Conservation (phyloP, 2,329 filamentous ascomycete genomes). For the Lachnellula hyalina region DNA sequence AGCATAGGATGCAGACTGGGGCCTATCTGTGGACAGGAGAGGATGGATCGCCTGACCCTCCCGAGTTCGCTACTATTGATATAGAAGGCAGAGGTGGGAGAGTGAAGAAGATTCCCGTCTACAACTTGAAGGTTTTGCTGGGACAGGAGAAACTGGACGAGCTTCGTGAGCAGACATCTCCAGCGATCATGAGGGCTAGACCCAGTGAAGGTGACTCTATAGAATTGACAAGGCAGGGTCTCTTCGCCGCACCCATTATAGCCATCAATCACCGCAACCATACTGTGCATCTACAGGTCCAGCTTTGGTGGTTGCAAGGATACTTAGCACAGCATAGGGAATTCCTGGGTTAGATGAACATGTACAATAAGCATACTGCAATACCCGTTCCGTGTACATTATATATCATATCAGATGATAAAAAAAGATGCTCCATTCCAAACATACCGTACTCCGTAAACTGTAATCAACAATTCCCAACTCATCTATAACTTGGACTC, state of each 20-base stretch:
- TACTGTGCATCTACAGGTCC: conserved; percentile 42
- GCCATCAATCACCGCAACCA: conserved; percentile 37
- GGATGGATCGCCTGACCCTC: conserved; percentile 21
- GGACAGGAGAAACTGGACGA: conserved; percentile 41
- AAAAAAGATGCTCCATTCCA: not conserved
- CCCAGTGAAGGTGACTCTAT: conserved; percentile 18
- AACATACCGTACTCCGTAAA: not conserved
- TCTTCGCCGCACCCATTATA: conserved; percentile 25
- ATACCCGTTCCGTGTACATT: not conserved
- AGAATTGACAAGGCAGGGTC: not conserved
- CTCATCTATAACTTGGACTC: conserved; percentile 18
- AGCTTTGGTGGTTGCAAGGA: conserved; percentile 55
- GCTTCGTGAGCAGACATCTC: conserved; percentile 31
- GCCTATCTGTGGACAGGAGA: conserved; percentile 25
- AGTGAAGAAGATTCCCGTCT: conserved; percentile 41
- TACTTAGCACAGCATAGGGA: conserved; percentile 36
- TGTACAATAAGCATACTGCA: conserved; percentile 8
- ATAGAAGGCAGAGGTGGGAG: conserved; percentile 22
- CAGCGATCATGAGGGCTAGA: too few species aligned
- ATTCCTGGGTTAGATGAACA: not conserved
- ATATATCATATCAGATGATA: too few species aligned
- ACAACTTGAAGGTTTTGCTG: conserved; percentile 48
- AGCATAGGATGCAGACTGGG: conserved; percentile 30
- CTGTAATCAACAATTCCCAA: too few species aligned
- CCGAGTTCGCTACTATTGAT: conserved; percentile 43